Conservation (phyloP, 805 yeast genomes). For the Metschnikowia kunwiensis region DNA sequence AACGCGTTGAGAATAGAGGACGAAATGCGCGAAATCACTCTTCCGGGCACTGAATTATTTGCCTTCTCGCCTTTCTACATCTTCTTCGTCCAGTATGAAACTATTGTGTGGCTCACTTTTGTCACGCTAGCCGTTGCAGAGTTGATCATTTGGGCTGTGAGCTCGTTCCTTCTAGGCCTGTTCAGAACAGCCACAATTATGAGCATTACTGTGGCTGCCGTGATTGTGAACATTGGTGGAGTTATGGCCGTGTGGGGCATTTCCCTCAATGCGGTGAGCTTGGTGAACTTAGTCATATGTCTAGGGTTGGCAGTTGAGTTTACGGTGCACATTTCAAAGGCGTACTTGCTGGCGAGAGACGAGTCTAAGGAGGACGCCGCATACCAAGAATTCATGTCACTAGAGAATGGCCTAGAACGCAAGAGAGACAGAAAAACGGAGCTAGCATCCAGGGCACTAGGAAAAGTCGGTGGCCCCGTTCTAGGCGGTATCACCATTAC, state of each 20-base stretch:
- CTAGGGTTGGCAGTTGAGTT: constrained; percentile 92
- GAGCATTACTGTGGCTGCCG: constrained; percentile 55
- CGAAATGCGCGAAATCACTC: constrained; percentile 44
- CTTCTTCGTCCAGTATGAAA: constrained; percentile 82
- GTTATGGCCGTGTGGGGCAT: constrained; percentile 72
- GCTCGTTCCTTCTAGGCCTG: constrained; percentile 66
- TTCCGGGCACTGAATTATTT: constrained; percentile 51
- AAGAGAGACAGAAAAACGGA: constrained; percentile 7
- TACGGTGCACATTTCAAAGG: constrained; percentile 81
- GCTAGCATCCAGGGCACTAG: constrained; percentile 57
- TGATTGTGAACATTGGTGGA: constrained; percentile 74
- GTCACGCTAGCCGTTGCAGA: constrained; percentile 52
- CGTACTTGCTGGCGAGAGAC: constrained; percentile 50
- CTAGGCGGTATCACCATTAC: constrained; percentile 89
- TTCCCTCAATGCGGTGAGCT: constrained; percentile 80
- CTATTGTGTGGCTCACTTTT: constrained; percentile 60
- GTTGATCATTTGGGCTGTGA: constrained; percentile 47
- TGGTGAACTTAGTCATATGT: constrained; percentile 90
- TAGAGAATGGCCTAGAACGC: constrained; percentile 2
- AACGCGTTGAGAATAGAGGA: constrained; percentile 65
- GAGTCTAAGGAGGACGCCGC: constrained; percentile 16
- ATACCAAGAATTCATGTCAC: constrained; percentile 17
- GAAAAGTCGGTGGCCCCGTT: constrained; percentile 84
- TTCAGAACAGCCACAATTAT: constrained; percentile 55
- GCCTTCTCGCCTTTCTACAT: constrained; percentile 93